Evolutionary conservation across 106 monocot species (phyloP), one percentile per base, ranked within the genome.

Genomic region (Dioscorea dumetorum): DNA sequence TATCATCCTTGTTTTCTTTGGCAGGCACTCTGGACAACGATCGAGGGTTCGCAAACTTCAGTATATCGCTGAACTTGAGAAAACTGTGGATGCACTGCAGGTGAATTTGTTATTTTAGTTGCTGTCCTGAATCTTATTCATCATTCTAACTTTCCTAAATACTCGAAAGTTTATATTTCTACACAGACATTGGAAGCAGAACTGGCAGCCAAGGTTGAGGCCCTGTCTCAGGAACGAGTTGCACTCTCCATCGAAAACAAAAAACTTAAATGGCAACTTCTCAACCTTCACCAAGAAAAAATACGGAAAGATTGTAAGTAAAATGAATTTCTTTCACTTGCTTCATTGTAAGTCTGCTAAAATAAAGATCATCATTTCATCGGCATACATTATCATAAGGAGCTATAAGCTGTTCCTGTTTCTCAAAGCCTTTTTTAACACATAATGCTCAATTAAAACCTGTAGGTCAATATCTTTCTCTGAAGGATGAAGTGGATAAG

Each of bases 11-110:
- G 16, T 17, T 49, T 65, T 41, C 60, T 69, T 72, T 10, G 74
- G 35, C 76, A 97, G 95, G 80, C 83, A 84, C 16, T 80, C 83
- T 57, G 95, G 95, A 21, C 91, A 97, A 67, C 77, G 95, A 57
- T 97, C 95, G 57, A 86, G 91, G 75, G 95, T 91, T 48, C 79
- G 95, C 23, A 97, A 97, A 62, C 86, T 97, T 79, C 95, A 97
- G 67, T 89, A 97, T 64, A 97, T 97, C 76, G 88, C 91, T 76
- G 95, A 97, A 67, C 95, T 97, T 48, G 86, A 92, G 64, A 84
- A 80, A 77, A 89, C 89, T 67, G 91, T 97, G 49, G 84, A 87
- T 48, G 48, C 70, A 58, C 74, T 83, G 70, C 88, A 97, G 88
- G 95, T 89, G 78, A 33, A 16, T 52, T 20, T 35, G 41, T 53